Evolutionary conservation across 345 rosid species (phyloP).

Genomic region (Salix udensis): DNA sequence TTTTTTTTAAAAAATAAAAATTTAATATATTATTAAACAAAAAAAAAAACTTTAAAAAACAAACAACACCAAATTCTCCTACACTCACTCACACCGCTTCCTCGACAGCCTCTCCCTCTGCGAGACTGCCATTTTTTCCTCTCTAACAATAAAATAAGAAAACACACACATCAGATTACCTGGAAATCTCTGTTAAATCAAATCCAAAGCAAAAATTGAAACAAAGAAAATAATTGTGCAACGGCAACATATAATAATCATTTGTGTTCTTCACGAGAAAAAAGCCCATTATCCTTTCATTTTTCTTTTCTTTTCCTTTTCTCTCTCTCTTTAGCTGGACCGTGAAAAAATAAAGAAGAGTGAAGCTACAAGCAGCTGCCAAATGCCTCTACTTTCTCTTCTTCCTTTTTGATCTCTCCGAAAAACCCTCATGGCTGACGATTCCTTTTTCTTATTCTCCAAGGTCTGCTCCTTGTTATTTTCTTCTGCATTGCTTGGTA

Average conservation of each 20-base stretch:
- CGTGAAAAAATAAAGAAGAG: background rate
- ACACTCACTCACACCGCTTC: no score
- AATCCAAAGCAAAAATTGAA: constrained; percentile 2
- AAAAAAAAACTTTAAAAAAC: no score
- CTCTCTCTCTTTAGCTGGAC: background rate
- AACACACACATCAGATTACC: background rate
- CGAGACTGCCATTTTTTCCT: no score
- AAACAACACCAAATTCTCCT: no score
- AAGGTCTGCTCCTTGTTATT: constrained; percentile 45
- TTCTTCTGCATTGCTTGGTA: background rate
- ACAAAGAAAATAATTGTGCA: constrained; percentile 9
- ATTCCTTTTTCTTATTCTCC: constrained; percentile 60
- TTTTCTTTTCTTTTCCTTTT: background rate
- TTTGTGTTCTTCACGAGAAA: constrained; percentile 33
- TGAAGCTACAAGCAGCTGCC: constrained; percentile 25
- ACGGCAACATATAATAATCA: constrained; percentile 26
- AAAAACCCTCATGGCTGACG: constrained; percentile 58
- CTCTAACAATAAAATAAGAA: no score
- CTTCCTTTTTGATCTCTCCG: constrained; percentile 38
- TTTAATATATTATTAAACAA: no score
- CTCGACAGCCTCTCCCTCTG: no score
- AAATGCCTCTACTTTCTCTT: constrained; percentile 45
- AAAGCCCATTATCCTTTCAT: background rate
- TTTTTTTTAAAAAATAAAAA: no score
- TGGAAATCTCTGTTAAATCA: constrained; percentile 8